Evolutionary conservation across 192 early-diverging fungal species (phyloP).

Genomic region (Coemansia pectinata): DNA sequence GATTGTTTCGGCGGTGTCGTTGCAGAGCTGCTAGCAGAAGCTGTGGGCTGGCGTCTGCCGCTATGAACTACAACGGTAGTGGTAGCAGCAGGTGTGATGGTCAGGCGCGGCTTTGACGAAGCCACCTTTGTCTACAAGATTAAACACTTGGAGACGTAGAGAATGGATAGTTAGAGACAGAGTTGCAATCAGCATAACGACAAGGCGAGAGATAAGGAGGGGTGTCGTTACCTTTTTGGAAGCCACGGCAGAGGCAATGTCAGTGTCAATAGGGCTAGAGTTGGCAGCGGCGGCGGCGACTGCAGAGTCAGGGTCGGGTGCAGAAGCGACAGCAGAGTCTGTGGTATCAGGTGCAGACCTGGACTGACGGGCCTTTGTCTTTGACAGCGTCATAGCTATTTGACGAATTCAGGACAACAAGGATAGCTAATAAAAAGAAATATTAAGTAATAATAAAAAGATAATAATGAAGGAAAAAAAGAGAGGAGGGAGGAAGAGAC

Average conservation of each 20-base stretch:
- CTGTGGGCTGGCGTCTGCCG: neutral
- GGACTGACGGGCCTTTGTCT: slow-evolving; percentile 20
- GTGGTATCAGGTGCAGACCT: neutral
- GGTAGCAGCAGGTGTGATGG: neutral
- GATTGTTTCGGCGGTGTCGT: neutral
- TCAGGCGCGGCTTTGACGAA: neutral
- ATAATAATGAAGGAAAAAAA: neutral
- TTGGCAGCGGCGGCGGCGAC: neutral
- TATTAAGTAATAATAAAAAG: neutral
- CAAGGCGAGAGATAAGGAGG: neutral
- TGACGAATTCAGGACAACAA: neutral
- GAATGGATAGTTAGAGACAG: neutral
- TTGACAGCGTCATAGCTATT: slow-evolving; percentile 23
- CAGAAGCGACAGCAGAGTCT: neutral
- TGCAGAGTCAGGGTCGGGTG: slow-evolving; percentile 1
- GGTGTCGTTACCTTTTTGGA: neutral
- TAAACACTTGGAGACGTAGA: neutral
- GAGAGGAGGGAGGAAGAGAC: neutral
- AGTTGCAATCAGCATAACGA: neutral
- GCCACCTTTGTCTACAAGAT: slow-evolving; percentile 1
- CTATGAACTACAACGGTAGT: neutral
- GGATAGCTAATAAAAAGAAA: neutral
- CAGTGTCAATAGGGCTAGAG: neutral
- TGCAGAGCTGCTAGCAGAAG: neutral
- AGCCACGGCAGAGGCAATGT: neutral